These are phyloP conservation scores for Pseudisothecium myosuroides DNA, from an alignment of 225 moss, liverwort and hornwort species.

Conservation along the genomic window DNA sequence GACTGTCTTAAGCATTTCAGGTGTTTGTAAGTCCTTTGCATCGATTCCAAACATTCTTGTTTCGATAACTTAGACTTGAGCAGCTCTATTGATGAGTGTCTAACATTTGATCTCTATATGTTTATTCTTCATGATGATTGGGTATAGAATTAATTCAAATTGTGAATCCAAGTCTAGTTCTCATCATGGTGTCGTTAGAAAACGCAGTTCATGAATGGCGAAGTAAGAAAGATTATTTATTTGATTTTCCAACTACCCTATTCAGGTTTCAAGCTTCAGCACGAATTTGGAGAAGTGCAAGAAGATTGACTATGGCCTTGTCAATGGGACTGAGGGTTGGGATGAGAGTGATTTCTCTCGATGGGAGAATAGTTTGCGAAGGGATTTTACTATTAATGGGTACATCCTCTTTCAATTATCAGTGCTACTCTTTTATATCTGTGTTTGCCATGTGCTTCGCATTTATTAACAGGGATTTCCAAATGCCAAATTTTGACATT, in stretches of 20 bases:
- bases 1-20: background rate
- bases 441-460: background rate
- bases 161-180: background rate
- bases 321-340: constrained; percentile 83
- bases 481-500: background rate
- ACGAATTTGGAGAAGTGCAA: constrained; percentile 49
- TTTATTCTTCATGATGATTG: background rate
- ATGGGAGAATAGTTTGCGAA: constrained; percentile 76
- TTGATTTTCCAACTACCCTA: background rate
- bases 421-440: background rate
- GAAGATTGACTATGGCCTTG: constrained; percentile 14
- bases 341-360: constrained; percentile 78
- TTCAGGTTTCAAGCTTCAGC: constrained; percentile 91
- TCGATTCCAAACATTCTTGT: background rate
- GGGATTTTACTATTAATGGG: constrained; percentile 97
- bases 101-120: background rate
- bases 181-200: background rate
- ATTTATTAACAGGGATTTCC: background rate
- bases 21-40: background rate
- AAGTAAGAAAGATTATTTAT: background rate
- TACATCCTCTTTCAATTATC: constrained; percentile 1
- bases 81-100: background rate
- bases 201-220: background rate
- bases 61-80: background rate
- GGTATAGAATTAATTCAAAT: background rate